Base-by-base conservation (phyloP, 2,329 filamentous ascomycete species). In the Alternaria tenuissima region DNA sequence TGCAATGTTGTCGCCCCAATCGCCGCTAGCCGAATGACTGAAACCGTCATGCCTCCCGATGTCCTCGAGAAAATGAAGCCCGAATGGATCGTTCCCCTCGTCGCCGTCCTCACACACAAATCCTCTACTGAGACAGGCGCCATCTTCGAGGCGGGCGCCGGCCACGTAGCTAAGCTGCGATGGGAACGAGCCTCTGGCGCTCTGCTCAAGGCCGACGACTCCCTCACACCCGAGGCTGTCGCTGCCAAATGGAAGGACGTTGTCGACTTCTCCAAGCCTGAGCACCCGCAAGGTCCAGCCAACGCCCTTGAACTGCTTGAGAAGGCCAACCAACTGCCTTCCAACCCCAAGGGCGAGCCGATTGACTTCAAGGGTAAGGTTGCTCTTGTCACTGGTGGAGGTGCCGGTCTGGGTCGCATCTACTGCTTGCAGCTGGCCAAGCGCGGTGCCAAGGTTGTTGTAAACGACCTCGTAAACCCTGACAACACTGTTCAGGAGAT, bases 1-100 rank as follows among this genome's bases (percentile, higher is more conserved):
- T 88, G 86, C 84, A 99, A 99, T 81, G 92, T 92, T 72, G 96
- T 99, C 82, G 93, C 95, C 18, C 95, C 95, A 54, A 94, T 97
- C 75, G 94, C 94, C 69, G 95, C 94, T 62, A 95, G 91, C 82
- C 89, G 94, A 78, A 96, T 98, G 93, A 97, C 94, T 43, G 88
- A 93, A 79, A 97, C 94, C 18, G 86, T 97, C 69, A 94, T 97
- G 93, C 93, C 94, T 34, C 92, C 93, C n/a, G 94, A 97, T 76
- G 87, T 97, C 39, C 86, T 97, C 70, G 89, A 90, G 69, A 89
- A 88, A 76, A 85, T 97, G 66, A 93, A 91, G 84, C 95, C 95
- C 47, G 93, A 96, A 64, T 98, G 93, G 93, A 89, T 98, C 62
- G 93, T 98, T 47, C 95, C 95, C 36, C 84, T 98, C 42, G 95